A percentile compares a stretch with the other conserved stretches of the same genome.
phyloP scores from a whole-genome alignment of 1,284 basidiomycete genomes.

The Pseudozyma sp. region DNA sequence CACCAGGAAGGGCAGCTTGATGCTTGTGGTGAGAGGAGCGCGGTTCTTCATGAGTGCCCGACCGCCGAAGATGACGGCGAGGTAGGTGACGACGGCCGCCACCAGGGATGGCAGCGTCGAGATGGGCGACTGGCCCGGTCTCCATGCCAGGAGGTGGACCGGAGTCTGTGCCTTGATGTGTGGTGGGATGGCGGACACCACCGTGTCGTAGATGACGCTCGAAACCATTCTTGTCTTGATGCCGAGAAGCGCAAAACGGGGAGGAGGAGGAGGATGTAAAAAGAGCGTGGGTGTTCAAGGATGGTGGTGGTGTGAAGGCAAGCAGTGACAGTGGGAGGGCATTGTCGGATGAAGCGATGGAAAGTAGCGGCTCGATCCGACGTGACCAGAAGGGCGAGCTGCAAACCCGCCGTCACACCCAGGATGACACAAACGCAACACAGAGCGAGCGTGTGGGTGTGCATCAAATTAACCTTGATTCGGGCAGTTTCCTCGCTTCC shows the following conservation, averaged over 20 bases:
- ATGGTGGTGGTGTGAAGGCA: constrained; percentile 23
- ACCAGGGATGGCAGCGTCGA: constrained; percentile 55
- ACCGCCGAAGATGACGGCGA: constrained; percentile 87
- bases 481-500: too few relatives aligned
- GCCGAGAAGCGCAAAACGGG: too few relatives aligned
- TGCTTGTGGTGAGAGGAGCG: constrained; percentile 73
- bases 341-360: too few relatives aligned
- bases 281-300: neutral
- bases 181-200: constrained; percentile 41
- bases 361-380: too few relatives aligned
- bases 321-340: neutral
- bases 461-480: too few relatives aligned
- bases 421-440: too few relatives aligned
- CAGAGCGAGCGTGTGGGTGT: too few relatives aligned
- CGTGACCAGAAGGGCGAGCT: too few relatives aligned
- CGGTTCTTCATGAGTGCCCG: constrained; percentile 81
- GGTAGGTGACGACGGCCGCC: constrained; percentile 79
- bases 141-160: constrained; percentile 51
- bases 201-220: constrained; percentile 47
- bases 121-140: constrained; percentile 58
- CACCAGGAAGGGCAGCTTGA: constrained; percentile 84
- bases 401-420: too few relatives aligned
- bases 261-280: constrained; percentile 1
- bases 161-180: constrained; percentile 35
- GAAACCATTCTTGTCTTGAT: constrained; percentile 36